Evolutionary conservation across 2,329 filamentous ascomycete genomes (phyloP), one percentile per base, ranked within the genome.

Genomic region (Fusarium sp.): DNA sequence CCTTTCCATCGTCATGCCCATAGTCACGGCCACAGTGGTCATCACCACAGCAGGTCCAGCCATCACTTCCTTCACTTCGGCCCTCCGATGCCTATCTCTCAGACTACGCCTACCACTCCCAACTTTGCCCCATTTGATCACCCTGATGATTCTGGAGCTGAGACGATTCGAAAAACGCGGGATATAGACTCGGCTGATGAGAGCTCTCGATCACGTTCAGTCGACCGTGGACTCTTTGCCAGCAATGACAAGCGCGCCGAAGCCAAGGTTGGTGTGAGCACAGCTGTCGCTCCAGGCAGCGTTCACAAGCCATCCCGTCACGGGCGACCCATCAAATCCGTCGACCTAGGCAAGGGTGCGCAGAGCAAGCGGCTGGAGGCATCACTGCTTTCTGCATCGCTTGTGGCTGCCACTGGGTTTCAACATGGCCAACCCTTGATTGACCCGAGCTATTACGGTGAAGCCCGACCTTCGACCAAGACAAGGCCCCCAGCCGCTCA

Each of bases 241-340:
- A 87, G 82, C 57, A 80, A 83, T 9, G 89, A 92, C 74, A 89
- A 90, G 69, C 89, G 91, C 64, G 86, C 86, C 2, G 85, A 85
- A 40, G 83, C 91, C 1, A 88, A 87, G 68, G 83, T 93, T 2
- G 87, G 86, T 4, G 73, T 93, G 25, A 91, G 85, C 75, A 87
- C 84, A 4, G 84, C 88, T 1, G 81, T 85, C 20, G 90, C 86
- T 1, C 84, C 89, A 4, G 91, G 91, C 62, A 88, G 76, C 77
- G 83, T 83, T 70, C 88, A 83, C 73, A 67, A 71, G 50, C 86
- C 76, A 6, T 64, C 62, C 69, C 84, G 72, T 64, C 83, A 76
- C 70, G 83, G 78, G 8, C 83, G 83, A 10, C 81, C 85, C 14
- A 80, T 84, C 51, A 79, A 81, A 31, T 85, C 85, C 0, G 76